phyloP scores from a whole-genome alignment of 2,329 filamentous ascomycete species.

The Fusarium clavum region DNA sequence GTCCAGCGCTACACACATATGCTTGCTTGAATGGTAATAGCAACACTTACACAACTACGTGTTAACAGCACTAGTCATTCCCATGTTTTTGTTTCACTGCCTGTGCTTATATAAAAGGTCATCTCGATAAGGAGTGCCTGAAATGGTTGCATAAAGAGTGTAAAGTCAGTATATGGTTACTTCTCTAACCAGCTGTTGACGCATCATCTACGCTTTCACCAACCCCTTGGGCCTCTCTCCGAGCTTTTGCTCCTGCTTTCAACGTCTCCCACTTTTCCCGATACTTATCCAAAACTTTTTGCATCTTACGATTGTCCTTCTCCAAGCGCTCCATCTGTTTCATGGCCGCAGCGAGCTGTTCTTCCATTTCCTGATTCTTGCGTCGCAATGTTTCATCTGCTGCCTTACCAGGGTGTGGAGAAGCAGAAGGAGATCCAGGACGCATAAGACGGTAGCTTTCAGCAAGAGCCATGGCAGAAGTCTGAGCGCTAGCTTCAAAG shows the following conservation, averaged over 20 bases:
- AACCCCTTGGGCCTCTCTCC: conserved; percentile 57
- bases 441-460: conserved; percentile 79
- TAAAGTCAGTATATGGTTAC: neutral
- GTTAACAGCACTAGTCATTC: neutral
- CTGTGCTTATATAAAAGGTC: conserved; percentile 17
- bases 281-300: conserved; percentile 68
- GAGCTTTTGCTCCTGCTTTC: conserved; percentile 70
- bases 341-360: conserved; percentile 67
- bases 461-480: conserved; percentile 84
- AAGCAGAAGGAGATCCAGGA: conserved; percentile 63
- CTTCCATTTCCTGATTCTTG: conserved; percentile 74
- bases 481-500: conserved; percentile 93
- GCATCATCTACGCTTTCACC: conserved; percentile 53
- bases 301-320: conserved; percentile 66
- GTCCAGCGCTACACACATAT: neutral
- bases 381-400: conserved; percentile 55
- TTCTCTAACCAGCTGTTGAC: conserved; percentile 31
- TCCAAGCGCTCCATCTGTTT: conserved; percentile 76
- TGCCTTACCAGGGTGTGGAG: conserved; percentile 39
- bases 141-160: neutral
- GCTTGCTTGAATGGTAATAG: neutral
- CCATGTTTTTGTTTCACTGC: conserved; percentile 3
- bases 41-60: neutral
- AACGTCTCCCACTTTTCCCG: conserved; percentile 71
- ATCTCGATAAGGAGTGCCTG: neutral